Percentiles rank a stretch among this genome's conserved stretches.
Evolutionary conservation across 106 monocot genomes (phyloP).

Genomic region (Xerophyta viscosa): DNA sequence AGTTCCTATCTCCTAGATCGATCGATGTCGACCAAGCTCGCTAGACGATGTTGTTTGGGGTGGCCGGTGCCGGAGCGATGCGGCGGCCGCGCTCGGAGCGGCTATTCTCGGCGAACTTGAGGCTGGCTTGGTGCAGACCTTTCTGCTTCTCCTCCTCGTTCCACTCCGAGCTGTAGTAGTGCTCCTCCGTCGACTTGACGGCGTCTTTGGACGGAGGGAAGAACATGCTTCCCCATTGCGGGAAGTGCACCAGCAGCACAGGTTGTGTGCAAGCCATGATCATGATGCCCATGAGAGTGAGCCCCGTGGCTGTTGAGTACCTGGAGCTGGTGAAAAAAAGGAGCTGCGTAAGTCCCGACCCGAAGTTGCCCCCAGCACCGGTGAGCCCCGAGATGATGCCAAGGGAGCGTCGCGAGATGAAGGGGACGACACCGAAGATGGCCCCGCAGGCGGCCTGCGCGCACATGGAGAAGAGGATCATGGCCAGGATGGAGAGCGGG

Average conservation of each 20-base stretch:
- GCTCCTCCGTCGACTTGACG: constrained; percentile 22
- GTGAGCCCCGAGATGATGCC: constrained; percentile 27
- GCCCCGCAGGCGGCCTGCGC: constrained; percentile 58
- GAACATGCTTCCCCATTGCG: constrained; percentile 53
- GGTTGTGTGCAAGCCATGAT: constrained; percentile 47
- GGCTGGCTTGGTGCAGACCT: constrained; percentile 25
- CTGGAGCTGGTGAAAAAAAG: constrained; percentile 51
- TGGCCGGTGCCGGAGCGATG: constrained; percentile 14
- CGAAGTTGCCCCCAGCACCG: constrained; percentile 59
- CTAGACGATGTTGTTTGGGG: constrained; percentile 14
- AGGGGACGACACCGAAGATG: constrained; percentile 57
- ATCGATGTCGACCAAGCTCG: too few species aligned
- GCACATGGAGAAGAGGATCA: constrained; percentile 60
- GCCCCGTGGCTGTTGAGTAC: constrained; percentile 29
- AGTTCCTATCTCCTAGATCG: too few species aligned
- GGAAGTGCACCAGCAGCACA: constrained; percentile 33
- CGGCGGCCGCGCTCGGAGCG: constrained; percentile 29
- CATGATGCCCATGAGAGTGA: constrained; percentile 42
- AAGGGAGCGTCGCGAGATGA: constrained; percentile 45
- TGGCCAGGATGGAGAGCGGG: constrained; percentile 31
- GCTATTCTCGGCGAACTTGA: constrained; percentile 44
- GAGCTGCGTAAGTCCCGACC: constrained; percentile 62
- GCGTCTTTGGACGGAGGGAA: constrained; percentile 9
- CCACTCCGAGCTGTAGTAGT: constrained; percentile 41
- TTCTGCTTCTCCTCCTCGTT: constrained; percentile 28